phyloP scores from a whole-genome alignment of 192 early-diverging fungal species.

The Jimgerdemannia flammicorona region DNA sequence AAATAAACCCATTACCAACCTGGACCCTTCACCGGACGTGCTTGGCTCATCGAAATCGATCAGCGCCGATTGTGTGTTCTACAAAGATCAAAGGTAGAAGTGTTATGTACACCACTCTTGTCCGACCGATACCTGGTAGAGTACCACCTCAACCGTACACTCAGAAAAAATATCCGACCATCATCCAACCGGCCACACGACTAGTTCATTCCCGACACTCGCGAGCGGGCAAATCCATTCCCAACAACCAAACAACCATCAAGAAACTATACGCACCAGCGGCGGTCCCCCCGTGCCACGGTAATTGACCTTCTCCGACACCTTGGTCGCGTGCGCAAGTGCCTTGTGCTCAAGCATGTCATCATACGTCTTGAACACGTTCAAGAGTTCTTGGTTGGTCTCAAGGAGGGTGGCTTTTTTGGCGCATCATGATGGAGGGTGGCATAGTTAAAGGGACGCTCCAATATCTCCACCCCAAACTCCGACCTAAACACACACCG shows the following conservation, averaged over 20 bases:
- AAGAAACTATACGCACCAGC: too few species aligned
- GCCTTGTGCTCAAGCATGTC: constrained; percentile 52
- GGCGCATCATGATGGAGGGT: background rate
- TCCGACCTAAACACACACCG: background rate
- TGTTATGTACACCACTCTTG: background rate
- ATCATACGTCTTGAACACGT: constrained; percentile 49
- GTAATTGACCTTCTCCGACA: constrained; percentile 25
- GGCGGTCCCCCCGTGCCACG: constrained; percentile 3
- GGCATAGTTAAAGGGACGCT: background rate
- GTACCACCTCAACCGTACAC: too few species aligned
- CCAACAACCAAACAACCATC: too few species aligned
- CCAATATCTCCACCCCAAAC: background rate
- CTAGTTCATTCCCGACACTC: too few species aligned
- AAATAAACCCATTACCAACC: background rate
- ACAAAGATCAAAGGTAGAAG: background rate
- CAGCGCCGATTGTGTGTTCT: background rate
- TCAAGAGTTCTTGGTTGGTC: constrained; percentile 46
- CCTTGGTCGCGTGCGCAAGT: constrained; percentile 33
- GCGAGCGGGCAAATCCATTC: too few species aligned
- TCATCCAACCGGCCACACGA: too few species aligned
- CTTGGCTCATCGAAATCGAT: background rate
- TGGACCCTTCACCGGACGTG: background rate
- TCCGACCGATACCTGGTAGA: too few species aligned
- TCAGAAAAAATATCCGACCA: too few species aligned
- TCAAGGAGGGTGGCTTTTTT: constrained; percentile 41